Evolutionary conservation across 768 basidiomycete species (phyloP), one percentile per base, ranked within the genome.

Genomic region (Pleurotus citrinopileatus): DNA sequence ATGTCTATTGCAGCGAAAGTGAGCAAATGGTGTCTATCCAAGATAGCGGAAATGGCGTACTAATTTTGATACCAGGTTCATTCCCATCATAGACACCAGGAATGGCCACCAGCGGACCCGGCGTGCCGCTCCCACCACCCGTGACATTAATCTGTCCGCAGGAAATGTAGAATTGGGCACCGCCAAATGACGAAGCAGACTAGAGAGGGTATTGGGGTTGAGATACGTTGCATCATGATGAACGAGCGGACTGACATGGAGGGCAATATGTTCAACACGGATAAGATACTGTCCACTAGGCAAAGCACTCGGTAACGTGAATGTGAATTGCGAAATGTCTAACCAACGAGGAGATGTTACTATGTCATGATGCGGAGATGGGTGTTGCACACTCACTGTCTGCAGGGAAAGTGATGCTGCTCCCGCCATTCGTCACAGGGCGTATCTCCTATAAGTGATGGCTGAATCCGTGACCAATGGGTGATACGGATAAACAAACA

Each of bases 401-500:
- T 26, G 76, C 70, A 29, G 78, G 79, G 67, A 71, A 81, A 40
- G 67, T 67, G 64, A 80, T 81, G 44, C 66, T 70, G 38, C 47
- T 63, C 43, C 78, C 78, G 36, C 77, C 77, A 59, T 80, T 64
- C 22, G 77, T 80, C 42, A 71, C 66, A 1, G 78, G 75, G 4
- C 67, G 63, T 55, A 79, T 71, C 63, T 80, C 48, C 48, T 51
- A 26, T 22, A 20, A 58, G 57, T 71, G n/a, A n/a, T n/a, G n/a
- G n/a, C n/a, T 67, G 23, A 74, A 72, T 73, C 75, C 60, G 13
- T 27, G 46, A 4, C 17, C 46, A 32, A 32, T 43, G 6, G 32
- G 22, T 17, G 4, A 27, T 10, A n/a, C 5, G 34, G 5, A 3
- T 25, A 20, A 7, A 19, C 8, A 22, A 58, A 40, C 44, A 59